Conservation (phyloP, 2,329 filamentous ascomycete species). For the Fusarium algeriense region DNA sequence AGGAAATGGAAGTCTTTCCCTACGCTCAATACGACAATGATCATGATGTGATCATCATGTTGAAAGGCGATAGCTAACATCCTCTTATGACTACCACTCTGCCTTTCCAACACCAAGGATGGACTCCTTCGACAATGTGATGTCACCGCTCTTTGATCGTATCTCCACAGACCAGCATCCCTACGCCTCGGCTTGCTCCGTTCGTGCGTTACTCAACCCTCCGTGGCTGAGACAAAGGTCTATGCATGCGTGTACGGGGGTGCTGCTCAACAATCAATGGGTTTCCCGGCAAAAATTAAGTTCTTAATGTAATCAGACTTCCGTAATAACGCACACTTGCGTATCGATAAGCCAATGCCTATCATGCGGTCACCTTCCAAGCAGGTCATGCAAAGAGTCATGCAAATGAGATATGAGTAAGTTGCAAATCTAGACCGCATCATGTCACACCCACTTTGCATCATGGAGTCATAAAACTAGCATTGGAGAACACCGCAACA, state of each 20-base stretch:
- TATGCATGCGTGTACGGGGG: constrained; percentile 5
- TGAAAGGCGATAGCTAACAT: not conserved
- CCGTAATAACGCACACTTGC: not conserved
- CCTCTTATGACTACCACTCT: not conserved
- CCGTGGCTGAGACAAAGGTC: constrained; percentile 11
- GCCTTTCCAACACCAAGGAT: not conserved
- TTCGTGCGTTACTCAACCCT: constrained; percentile 7
- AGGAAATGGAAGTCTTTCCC: not conserved
- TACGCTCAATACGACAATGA: not conserved
- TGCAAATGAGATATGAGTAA: constrained; percentile 20
- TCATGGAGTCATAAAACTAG: not conserved
- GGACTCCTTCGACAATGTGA: not conserved
- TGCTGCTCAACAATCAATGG: constrained; percentile 6
- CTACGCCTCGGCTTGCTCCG: not conserved
- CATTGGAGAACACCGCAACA: not conserved
- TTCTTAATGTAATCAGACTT: not conserved
- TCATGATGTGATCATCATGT: not conserved
- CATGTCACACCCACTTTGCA: not conserved
- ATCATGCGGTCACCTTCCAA: constrained; percentile 4
- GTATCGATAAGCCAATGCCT: not conserved
- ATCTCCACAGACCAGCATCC: not conserved
- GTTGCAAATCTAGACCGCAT: constrained; percentile 17
- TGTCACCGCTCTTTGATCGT: constrained; percentile 19
- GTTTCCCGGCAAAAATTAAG: not conserved
- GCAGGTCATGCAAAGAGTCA: constrained; percentile 1